Percentiles rank a stretch among this genome's conserved stretches.
These are phyloP conservation scores for Centella asiatica DNA, from an alignment of 129 eudicot genomes.

Conservation along the genomic window DNA sequence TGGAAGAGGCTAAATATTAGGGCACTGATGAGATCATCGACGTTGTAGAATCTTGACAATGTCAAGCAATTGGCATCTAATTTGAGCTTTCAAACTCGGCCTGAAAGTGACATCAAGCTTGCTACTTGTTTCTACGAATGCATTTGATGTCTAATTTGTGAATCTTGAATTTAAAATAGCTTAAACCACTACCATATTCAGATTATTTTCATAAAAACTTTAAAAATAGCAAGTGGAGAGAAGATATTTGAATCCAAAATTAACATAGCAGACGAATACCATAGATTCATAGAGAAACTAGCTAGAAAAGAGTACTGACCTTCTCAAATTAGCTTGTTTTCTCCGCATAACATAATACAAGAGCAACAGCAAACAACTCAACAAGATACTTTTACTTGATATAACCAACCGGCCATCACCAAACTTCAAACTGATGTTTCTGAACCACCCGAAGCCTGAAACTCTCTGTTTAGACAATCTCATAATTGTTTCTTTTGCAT, in stretches of 20 bases:
- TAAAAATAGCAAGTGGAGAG: neutral
- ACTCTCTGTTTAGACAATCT: conserved; percentile 36
- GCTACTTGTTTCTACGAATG: too few species aligned
- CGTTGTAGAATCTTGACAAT: too few species aligned
- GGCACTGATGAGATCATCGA: too few species aligned
- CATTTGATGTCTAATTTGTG: too few species aligned
- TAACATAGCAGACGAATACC: neutral
- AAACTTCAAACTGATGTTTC: conserved; percentile 39
- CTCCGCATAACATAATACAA: conserved; percentile 45
- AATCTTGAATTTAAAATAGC: too few species aligned
- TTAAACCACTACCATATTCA: too few species aligned
- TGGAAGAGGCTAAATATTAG: too few species aligned
- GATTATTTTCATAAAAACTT: too few species aligned
- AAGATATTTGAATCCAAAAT: neutral
- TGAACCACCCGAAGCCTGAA: conserved; percentile 59
- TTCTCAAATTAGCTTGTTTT: conserved; percentile 46
- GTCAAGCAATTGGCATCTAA: too few species aligned
- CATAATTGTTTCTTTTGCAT: conserved; percentile 49
- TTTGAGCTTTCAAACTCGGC: too few species aligned
- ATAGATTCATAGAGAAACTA: neutral
- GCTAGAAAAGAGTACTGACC: conserved; percentile 30
- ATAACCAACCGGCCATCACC: conserved; percentile 37
- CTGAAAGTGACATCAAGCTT: too few species aligned
- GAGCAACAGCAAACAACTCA: conserved; percentile 42
- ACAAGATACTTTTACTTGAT: conserved; percentile 58